Base-by-base conservation (phyloP, 768 basidiomycete genomes). In the Cystobasidiopsis lactophilus region DNA sequence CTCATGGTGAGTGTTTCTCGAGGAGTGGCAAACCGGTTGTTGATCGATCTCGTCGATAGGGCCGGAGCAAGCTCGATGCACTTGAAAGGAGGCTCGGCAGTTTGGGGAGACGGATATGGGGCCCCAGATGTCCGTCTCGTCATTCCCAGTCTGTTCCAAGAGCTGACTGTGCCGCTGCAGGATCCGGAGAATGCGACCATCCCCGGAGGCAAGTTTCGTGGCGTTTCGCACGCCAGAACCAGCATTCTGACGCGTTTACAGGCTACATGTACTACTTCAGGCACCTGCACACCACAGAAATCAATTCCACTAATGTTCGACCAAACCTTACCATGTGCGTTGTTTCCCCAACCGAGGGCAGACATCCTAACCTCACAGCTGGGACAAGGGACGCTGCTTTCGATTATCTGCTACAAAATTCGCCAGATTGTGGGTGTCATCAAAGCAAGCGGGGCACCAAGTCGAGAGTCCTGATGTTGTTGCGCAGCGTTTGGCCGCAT, bases 1-100 rank as follows among this genome's bases (percentile, higher is more conserved):
- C 27, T 82, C 80, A 62, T 98, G 91, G 91, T 85, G 85, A 82
- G 83, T 58, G 75, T 88, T 77, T 89, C 3, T 46, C 51, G 2
- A 40, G 21, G 38, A 18, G 3, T 11, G 9, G 3, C 41, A 41
- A 9, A 35, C 33, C 7, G 7, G 9, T 7, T 35, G 16, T 16
- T 35, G 16, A 35, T 7, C 33, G 33, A 16, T 16, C 16, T 27
- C 10, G 10, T 11, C 10, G 9, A 16, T 29, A 47, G 45, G 45
- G 45, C 24, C 9, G 45, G 45, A 21, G 45, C 45, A 13, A 52
- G 33, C 5, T 53, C 53, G 16, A 58, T 64, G 61, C 55, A 59
- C 51, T 51, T 61, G 14, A 64, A 62, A 44, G 63, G 63, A 19
- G 63, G 58, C 27, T 31, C 37, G 35, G 56, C 52, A 5, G 44